A percentile compares a stretch with the other conserved stretches of the same genome.
Conservation (phyloP, 2,329 filamentous ascomycete genomes). For the Coniochaeta sp. region DNA sequence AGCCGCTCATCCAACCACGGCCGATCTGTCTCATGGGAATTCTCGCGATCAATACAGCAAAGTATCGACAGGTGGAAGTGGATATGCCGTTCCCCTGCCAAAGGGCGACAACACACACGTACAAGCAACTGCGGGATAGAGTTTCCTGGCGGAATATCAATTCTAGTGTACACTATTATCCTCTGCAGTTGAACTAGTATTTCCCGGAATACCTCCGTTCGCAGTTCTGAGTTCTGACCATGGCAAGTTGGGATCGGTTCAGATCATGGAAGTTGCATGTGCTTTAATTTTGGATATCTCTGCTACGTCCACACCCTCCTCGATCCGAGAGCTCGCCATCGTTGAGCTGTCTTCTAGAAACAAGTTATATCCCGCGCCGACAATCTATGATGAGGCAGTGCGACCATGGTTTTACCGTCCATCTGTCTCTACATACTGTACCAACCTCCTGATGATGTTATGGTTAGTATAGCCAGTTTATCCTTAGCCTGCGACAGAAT, state of each 20-base stretch:
- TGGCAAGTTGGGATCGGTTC: neutral
- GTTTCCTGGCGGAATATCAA: neutral
- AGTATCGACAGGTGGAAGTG: neutral
- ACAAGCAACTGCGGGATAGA: neutral
- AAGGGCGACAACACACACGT: neutral
- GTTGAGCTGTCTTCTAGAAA: neutral
- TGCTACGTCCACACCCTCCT: neutral
- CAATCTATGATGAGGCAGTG: constrained; percentile 1
- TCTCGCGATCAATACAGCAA: neutral
- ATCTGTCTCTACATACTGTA: neutral
- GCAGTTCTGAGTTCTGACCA: neutral
- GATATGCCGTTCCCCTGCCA: neutral
- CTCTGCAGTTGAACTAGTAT: neutral
- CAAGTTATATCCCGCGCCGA: neutral
- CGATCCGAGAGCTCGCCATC: neutral
- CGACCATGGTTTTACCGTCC: neutral
- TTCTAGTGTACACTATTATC: neutral
- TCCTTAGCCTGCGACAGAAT: constrained; percentile 2
- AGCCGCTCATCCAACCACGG: neutral
- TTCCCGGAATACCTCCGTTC: neutral
- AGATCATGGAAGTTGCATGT: neutral
- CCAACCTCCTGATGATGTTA: neutral
- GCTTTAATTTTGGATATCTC: neutral
- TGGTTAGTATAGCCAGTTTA: neutral
- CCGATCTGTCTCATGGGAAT: neutral